A percentile compares a stretch with the other conserved stretches of the same genome.
Evolutionary conservation across 495 filamentous ascomycete genomes (phyloP).

Genomic region (Penicillium soppii): DNA sequence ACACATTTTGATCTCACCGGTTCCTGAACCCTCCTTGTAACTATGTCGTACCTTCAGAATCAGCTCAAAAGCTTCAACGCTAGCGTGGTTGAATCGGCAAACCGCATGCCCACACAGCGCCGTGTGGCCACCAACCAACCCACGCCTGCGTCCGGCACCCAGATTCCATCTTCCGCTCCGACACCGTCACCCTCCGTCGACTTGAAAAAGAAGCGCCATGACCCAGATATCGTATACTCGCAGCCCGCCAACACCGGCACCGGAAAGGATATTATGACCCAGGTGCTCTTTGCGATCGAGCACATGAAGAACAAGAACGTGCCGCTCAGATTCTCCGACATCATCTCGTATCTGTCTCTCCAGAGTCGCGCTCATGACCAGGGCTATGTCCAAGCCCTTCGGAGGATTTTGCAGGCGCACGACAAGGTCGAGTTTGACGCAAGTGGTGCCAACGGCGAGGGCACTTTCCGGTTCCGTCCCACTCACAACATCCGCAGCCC

Average conservation of each 20-base stretch:
- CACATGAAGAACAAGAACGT: constrained; percentile 77
- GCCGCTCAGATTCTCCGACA: constrained; percentile 67
- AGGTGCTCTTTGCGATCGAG: constrained; percentile 78
- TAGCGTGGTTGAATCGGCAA: constrained; percentile 44
- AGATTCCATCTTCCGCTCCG: constrained; percentile 39
- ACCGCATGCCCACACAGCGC: constrained; percentile 42
- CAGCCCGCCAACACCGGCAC: constrained; percentile 76
- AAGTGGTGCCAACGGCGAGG: constrained; percentile 55
- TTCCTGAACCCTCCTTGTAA: constrained; percentile 8
- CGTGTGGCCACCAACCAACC: constrained; percentile 36
- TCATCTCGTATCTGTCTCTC: constrained; percentile 73
- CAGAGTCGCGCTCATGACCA: constrained; percentile 51
- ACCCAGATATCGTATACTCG: constrained; percentile 64
- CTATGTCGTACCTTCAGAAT: constrained; percentile 48
- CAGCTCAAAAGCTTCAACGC: constrained; percentile 51
- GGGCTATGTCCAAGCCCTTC: constrained; percentile 44
- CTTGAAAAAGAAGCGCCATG: constrained; percentile 59
- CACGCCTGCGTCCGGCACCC: constrained; percentile 27
- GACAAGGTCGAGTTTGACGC: constrained; percentile 70
- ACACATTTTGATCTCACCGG: neutral
- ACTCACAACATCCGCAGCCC: constrained; percentile 73
- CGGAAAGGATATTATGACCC: constrained; percentile 76
- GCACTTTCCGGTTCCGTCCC: constrained; percentile 75
- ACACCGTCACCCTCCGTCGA: constrained; percentile 41
- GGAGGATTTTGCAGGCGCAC: constrained; percentile 49